Percentiles rank a stretch among this genome's conserved stretches.
These are phyloP conservation scores for Lachnellula subtilissima DNA, from an alignment of 2,329 filamentous ascomycete genomes.

Conservation along the genomic window DNA sequence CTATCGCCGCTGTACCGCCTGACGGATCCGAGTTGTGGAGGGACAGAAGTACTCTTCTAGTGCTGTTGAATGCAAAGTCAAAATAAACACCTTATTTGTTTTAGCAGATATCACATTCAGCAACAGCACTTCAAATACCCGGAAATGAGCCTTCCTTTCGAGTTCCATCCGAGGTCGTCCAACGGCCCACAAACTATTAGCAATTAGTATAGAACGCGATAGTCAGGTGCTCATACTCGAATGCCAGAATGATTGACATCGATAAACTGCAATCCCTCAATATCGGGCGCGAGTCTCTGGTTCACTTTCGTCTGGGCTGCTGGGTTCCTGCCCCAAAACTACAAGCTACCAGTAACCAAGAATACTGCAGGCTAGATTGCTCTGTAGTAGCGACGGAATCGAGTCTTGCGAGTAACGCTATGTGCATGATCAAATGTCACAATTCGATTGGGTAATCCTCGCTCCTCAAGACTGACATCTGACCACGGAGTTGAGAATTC, in stretches of 20 bases:
- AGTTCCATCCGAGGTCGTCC: slow-evolving; percentile 16
- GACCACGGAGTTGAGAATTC: slow-evolving; percentile 18
- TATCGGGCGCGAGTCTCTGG: neutral
- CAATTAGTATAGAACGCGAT: neutral
- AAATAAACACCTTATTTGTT: slow-evolving; percentile 21
- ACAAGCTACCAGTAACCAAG: no score
- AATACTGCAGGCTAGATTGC: slow-evolving; percentile 3
- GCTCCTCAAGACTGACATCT: slow-evolving; percentile 17
- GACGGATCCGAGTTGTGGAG: slow-evolving; percentile 13
- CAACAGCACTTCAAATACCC: slow-evolving; percentile 8
- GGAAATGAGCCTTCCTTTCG: slow-evolving; percentile 26
- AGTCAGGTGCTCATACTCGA: slow-evolving; percentile 9
- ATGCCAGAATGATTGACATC: slow-evolving; percentile 19
- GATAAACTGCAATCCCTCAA: slow-evolving; percentile 21
- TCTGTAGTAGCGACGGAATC: slow-evolving; percentile 1
- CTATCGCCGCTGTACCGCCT: neutral
- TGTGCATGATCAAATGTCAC: no score
- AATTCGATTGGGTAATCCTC: neutral
- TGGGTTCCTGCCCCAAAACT: no score
- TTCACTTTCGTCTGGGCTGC: neutral
- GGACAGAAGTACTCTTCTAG: slow-evolving; percentile 18
- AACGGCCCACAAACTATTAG: slow-evolving; percentile 25
- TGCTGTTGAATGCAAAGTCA: slow-evolving; percentile 22
- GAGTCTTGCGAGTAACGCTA: neutral
- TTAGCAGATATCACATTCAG: neutral